These are phyloP conservation scores for Calonectria pseudoturangicola DNA, from an alignment of 2,329 filamentous ascomycete genomes.

Conservation along the genomic window DNA sequence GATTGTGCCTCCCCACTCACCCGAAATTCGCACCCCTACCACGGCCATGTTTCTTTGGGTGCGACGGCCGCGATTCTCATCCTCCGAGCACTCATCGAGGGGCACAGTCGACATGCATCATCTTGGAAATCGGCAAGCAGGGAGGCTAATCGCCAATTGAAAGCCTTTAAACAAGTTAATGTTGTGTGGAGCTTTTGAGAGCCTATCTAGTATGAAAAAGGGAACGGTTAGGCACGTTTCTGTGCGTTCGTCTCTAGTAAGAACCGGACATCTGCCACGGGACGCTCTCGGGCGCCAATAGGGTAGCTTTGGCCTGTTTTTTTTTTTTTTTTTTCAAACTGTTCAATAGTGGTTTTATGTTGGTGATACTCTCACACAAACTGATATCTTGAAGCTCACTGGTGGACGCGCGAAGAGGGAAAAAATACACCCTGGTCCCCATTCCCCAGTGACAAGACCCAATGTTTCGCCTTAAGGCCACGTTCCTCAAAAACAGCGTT, in stretches of 20 bases:
- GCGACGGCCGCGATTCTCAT: conserved; percentile 17
- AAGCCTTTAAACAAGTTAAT: conserved; percentile 12
- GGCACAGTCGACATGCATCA: conserved; percentile 12
- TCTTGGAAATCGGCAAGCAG: conserved; percentile 27
- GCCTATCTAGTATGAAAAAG: conserved; percentile 4
- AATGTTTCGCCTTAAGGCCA: conserved; percentile 38
- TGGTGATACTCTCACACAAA: conserved; percentile 8
- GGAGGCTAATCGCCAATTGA: conserved; percentile 28
- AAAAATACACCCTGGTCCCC: not conserved
- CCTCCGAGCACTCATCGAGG: conserved; percentile 5
- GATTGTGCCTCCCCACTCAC: conserved; percentile 43
- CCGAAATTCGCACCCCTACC: conserved; percentile 44
- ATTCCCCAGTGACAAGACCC: conserved; percentile 25
- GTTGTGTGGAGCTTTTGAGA: conserved; percentile 13
- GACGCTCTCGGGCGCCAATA: not conserved
- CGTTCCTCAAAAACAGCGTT: conserved; percentile 40
- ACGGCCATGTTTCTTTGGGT: conserved; percentile 23
- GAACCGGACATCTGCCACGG: not conserved
- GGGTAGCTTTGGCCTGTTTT: not conserved
- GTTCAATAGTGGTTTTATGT: not conserved
- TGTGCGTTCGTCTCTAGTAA: conserved; percentile 5
- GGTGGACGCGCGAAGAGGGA: not conserved
- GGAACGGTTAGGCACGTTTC: conserved; percentile 23
- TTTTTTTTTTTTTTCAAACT: not conserved
- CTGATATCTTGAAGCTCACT: conserved; percentile 3